Evolutionary conservation across 2,329 filamentous ascomycete species (phyloP).

Genomic region (Fonsecaea pedrosoi): DNA sequence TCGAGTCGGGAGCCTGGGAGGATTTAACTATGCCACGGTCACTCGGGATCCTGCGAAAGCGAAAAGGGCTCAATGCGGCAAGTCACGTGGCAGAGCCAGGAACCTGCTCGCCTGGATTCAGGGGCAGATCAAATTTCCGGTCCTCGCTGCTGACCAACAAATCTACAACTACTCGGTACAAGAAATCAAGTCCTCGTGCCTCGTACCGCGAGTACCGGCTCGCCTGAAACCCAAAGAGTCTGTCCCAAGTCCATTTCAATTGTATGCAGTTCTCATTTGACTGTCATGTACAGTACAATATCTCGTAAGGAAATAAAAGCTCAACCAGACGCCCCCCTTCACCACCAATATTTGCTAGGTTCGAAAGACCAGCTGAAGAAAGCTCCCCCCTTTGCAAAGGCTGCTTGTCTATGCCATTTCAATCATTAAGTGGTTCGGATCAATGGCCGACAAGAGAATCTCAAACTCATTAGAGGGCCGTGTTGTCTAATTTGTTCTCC

Average conservation of each 20-base stretch:
- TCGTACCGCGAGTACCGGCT: neutral
- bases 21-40: constrained; percentile 1
- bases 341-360: constrained; percentile 17
- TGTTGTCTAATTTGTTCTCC: constrained; percentile 12
- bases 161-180: neutral
- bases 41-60: neutral
- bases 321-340: constrained; percentile 26
- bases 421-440: constrained; percentile 36
- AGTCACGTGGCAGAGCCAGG: constrained; percentile 17
- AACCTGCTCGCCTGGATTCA: constrained; percentile 6
- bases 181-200: too few species aligned
- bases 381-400: constrained; percentile 25
- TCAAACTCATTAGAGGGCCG: constrained; percentile 20
- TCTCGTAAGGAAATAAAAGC: constrained; percentile 36
- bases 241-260: neutral
- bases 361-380: constrained; percentile 21
- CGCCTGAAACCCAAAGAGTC: neutral
- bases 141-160: neutral
- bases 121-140: constrained; percentile 29
- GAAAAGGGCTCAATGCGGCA: constrained; percentile 18
- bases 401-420: constrained; percentile 40
- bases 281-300: constrained; percentile 39
- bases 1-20: neutral
- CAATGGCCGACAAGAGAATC: constrained; percentile 24
- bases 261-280: constrained; percentile 25